phyloP scores from a whole-genome alignment of 73 alveolate species.

The Tetrahymena malaccensis region DNA sequence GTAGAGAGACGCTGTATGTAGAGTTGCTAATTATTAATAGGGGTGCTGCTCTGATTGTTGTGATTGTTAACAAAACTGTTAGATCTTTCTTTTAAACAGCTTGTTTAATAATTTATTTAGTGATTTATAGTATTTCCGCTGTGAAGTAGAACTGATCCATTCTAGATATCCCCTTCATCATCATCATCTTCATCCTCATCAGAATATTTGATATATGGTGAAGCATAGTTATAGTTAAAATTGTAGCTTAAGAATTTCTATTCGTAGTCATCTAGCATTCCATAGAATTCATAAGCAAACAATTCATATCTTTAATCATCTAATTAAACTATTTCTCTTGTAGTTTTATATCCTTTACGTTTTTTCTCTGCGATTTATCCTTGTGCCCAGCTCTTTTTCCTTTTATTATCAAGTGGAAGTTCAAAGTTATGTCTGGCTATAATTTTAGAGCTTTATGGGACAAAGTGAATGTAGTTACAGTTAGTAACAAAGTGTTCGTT shows the following conservation, averaged over 20 bases:
- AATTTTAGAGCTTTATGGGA: background rate
- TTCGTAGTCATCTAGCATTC: background rate
- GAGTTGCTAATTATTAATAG: background rate
- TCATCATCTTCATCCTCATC: background rate
- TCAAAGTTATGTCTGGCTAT: background rate
- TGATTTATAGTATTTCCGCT: background rate
- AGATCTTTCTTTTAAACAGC: background rate
- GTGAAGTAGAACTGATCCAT: background rate
- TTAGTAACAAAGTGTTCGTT: background rate
- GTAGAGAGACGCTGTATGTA: background rate
- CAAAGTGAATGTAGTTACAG: background rate
- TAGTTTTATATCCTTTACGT: background rate
- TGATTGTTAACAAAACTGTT: background rate
- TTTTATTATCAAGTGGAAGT: background rate
- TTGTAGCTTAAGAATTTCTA: background rate
- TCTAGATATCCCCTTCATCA: background rate
- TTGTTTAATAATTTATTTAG: background rate
- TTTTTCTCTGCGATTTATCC: background rate
- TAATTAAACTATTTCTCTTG: background rate
- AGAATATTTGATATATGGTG: background rate
- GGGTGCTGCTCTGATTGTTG: background rate
- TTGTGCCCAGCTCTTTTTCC: background rate
- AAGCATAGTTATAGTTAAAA: background rate
- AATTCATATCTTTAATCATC: background rate
- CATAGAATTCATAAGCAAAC: background rate